Evolutionary conservation across 202 grass and related monocot genomes (phyloP).

Genomic region (Carex arenaria): DNA sequence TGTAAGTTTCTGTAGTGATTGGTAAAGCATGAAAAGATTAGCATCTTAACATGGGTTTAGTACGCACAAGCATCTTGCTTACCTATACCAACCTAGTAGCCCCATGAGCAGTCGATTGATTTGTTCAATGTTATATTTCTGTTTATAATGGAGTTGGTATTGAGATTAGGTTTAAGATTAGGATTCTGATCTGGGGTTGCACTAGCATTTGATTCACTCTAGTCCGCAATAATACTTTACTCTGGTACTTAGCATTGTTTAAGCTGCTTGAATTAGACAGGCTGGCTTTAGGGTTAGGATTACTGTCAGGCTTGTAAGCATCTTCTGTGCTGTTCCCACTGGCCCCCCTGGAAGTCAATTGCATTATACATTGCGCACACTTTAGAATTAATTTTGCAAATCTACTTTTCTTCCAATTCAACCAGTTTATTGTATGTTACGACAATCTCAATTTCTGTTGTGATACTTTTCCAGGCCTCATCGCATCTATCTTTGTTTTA

Average conservation of each 20-base stretch:
- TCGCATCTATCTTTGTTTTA: background rate
- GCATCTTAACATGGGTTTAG: background rate
- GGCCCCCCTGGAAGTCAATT: background rate
- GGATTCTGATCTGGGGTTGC: background rate
- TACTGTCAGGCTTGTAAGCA: conserved; percentile 17
- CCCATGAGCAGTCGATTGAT: background rate
- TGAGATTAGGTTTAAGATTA: conserved; percentile 1
- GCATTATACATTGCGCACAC: background rate
- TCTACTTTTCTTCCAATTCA: background rate
- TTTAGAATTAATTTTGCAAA: background rate
- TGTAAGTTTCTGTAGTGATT: background rate
- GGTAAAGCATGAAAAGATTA: background rate
- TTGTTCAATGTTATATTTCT: conserved; percentile 12
- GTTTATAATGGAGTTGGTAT: conserved; percentile 13
- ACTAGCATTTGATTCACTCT: background rate
- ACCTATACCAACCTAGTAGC: background rate
- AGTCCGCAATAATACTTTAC: background rate
- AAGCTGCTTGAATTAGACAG: background rate
- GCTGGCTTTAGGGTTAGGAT: background rate
- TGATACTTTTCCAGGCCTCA: conserved; percentile 5
- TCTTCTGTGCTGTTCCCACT: background rate
- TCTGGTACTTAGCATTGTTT: background rate
- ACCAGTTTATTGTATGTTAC: background rate
- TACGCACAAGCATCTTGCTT: background rate
- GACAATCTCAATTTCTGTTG: conserved; percentile 3